These are phyloP conservation scores for Zostera marina DNA, from an alignment of 116 monocot genomes.

Conservation along the genomic window DNA sequence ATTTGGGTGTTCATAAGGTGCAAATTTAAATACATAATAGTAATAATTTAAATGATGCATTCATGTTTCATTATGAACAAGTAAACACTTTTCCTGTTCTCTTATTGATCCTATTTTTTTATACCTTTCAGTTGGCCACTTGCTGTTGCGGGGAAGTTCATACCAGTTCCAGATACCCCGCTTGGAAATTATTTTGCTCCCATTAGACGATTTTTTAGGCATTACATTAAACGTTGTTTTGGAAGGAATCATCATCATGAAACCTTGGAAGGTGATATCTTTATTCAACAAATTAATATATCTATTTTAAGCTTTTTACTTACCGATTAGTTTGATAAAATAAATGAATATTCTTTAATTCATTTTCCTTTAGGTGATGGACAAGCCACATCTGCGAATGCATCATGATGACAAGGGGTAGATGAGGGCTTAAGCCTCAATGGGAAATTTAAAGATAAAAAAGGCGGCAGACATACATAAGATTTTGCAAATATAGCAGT, in stretches of 20 bases:
- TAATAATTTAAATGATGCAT: background rate
- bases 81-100: no score
- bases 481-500: no score
- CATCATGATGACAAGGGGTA: no score
- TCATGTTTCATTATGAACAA: background rate
- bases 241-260: background rate
- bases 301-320: no score
- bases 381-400: background rate
- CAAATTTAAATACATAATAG: no score
- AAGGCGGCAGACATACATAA: no score
- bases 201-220: slow-evolving; percentile 1
- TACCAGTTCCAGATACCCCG: slow-evolving; percentile 42
- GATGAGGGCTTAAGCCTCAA: no score
- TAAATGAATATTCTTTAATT: background rate
- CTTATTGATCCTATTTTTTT: background rate
- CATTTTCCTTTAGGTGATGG: background rate
- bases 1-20: no score
- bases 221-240: no score
- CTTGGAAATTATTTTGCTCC: slow-evolving; percentile 20
- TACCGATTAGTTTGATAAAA: background rate
- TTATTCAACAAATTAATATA: background rate
- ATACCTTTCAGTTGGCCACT: slow-evolving; percentile 53
- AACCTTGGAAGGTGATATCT: background rate
- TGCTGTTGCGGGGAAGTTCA: slow-evolving; percentile 35
- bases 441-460: no score